Percentiles rank a stretch among this genome's conserved stretches.
Conservation (phyloP, 345 rosid species). For the Lepidium aucheri region DNA sequence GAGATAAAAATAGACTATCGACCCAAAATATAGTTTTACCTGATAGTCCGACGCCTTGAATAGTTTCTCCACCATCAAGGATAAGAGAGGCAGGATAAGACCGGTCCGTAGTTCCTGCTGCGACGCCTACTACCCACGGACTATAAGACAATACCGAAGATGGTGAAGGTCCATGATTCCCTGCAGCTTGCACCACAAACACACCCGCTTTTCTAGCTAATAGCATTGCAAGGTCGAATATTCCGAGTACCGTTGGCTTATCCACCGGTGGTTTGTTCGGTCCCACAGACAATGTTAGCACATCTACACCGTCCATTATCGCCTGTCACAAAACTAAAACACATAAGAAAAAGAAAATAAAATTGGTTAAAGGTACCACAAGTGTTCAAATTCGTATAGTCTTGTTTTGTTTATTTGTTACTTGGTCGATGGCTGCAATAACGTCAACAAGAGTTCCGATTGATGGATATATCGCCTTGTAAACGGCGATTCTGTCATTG, state of each 20-base stretch:
- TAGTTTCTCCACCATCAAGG: conserved; percentile 49
- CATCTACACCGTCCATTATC: conserved; percentile 59
- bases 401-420: conserved; percentile 11
- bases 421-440: conserved; percentile 87
- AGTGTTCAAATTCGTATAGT: background rate
- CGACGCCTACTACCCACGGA: conserved; percentile 75
- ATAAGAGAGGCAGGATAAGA: conserved; percentile 45
- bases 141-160: conserved; percentile 61
- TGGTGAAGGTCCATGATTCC: conserved; percentile 61
- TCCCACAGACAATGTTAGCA: conserved; percentile 54
- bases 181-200: conserved; percentile 81
- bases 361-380: background rate
- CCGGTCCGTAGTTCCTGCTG: conserved; percentile 57
- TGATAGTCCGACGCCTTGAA: conserved; percentile 63
- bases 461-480: conserved; percentile 78
- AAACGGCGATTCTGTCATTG: conserved; percentile 83
- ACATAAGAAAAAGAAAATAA: background rate
- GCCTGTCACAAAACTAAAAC: conserved; percentile 35
- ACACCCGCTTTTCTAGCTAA: conserved; percentile 65
- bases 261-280: conserved; percentile 67
- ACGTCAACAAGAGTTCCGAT: conserved; percentile 70
- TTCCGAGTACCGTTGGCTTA: conserved; percentile 45
- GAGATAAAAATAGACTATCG: no score
- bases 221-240: conserved; percentile 53
- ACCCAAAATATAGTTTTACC: no score